Evolutionary conservation across 177 flowering plant species (phyloP), one percentile per base, ranked within the genome.

Genomic region (Vitis hybrid): DNA sequence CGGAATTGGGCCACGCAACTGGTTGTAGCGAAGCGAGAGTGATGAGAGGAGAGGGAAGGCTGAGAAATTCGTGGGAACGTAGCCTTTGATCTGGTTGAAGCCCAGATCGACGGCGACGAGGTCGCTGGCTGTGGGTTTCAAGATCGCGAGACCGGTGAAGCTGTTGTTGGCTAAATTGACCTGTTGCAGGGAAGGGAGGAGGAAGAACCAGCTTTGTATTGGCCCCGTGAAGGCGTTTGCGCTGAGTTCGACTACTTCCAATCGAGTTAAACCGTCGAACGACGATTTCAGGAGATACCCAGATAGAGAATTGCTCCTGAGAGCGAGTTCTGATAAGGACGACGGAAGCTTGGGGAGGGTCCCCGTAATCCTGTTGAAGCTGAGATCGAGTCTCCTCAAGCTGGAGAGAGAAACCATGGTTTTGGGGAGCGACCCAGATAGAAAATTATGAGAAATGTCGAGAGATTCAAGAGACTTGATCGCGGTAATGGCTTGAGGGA

Each of bases 61-160:
- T 0, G 80, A 70, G 69, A 94, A 85, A 54, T 80, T 79, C 52
- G 60, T 82, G 3, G 97, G 90, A n/a, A 82, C 54, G 67, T 67
- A 21, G 1, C 97, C 98, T 32, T 77, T 75, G 51, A 94, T 78
- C 48, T 64, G 62, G 74, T 94, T 94, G 76, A 82, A 92, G 8
- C 97, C 88, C 64, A 94, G 76, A 76, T 94, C 97, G 4, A 91
- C 83, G 48, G 97, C 94, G n/a, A 92, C 88, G 18, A 92, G 79
- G 32, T 82, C 76, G 75, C 88, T 81, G 0, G 12, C 39, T 0
- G 7, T 23, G 6, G 91, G 86, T 23, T 71, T 83, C 74, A 49
- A 58, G 77, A 91, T 73, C 74, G 83, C 87, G 69, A 91, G 79
- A 4, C 82, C n/a, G 13, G 94, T 85, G 21, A 92, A 75, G 78